Percentiles rank a stretch among this genome's conserved stretches.
Conservation (phyloP, 306 rosid genomes). For the Styphnolobium japonicum region DNA sequence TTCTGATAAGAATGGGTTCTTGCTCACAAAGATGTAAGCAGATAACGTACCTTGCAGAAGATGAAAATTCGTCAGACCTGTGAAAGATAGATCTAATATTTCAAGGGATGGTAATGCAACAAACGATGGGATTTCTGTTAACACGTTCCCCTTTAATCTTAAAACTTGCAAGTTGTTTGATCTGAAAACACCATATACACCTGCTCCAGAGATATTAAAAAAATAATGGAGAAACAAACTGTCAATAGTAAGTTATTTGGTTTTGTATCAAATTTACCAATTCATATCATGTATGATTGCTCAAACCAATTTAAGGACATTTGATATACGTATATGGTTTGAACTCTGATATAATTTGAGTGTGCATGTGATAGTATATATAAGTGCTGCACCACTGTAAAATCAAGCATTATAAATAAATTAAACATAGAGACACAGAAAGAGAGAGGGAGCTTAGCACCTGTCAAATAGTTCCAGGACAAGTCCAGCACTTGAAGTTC, state of each 20-base stretch:
- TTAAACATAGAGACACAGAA: background rate
- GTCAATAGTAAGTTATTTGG: background rate
- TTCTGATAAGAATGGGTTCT: background rate
- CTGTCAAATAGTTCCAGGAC: conserved; percentile 11
- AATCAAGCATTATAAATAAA: background rate
- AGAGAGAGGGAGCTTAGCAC: background rate
- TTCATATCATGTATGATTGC: background rate
- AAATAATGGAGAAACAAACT: background rate
- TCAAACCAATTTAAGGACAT: background rate
- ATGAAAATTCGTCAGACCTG: background rate
- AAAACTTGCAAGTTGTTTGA: background rate
- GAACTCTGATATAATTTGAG: background rate
- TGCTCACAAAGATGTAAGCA: background rate
- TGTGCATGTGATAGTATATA: background rate
- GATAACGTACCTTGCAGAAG: background rate
- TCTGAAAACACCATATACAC: background rate
- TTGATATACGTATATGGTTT: no score
- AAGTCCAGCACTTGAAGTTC: conserved; percentile 12
- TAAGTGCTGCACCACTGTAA: background rate
- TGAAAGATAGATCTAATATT: background rate
- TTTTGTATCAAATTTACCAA: background rate
- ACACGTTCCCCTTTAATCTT: background rate
- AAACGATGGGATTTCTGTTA: background rate
- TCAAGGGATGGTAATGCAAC: background rate
- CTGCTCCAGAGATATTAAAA: background rate